phyloP scores from a whole-genome alignment of 306 rosid genomes.

The Vachellia pachyceras region DNA sequence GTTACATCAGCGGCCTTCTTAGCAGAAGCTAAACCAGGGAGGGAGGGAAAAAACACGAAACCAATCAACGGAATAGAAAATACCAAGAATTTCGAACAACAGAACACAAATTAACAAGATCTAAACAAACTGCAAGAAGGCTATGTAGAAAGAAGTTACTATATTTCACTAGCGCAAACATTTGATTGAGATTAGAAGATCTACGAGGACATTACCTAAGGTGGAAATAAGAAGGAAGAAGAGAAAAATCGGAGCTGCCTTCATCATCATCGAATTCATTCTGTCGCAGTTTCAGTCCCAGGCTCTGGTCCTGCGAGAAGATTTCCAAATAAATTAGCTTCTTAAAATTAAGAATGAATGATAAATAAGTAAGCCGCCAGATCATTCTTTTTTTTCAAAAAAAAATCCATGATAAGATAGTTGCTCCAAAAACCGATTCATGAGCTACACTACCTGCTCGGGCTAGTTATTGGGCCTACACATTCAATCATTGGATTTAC shows the following conservation, averaged over 20 bases:
- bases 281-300: slow-evolving; percentile 5
- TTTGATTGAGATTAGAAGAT: not conserved
- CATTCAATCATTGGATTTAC: not conserved
- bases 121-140: slow-evolving; percentile 14
- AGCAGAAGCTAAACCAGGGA: slow-evolving; percentile 57
- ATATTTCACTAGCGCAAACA: not conserved
- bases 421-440: not conserved
- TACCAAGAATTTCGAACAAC: not conserved
- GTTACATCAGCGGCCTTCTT: slow-evolving; percentile 70
- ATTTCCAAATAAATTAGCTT: not conserved
- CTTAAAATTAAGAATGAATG: not conserved
- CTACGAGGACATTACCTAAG: slow-evolving; percentile 46
- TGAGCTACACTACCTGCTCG: not conserved
- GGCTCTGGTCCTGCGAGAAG: not conserved
- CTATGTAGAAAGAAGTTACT: not conserved
- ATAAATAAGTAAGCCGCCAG: not conserved
- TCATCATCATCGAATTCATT: slow-evolving; percentile 50
- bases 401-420: not conserved
- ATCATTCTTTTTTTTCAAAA: not conserved
- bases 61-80: not conserved
- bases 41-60: not conserved
- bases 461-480: not conserved
- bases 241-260: slow-evolving; percentile 47
- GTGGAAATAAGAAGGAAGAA: slow-evolving; percentile 44
- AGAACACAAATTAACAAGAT: slow-evolving; percentile 13